Base-by-base conservation (phyloP, 768 basidiomycete genomes). In the Lentinula sp. region DNA sequence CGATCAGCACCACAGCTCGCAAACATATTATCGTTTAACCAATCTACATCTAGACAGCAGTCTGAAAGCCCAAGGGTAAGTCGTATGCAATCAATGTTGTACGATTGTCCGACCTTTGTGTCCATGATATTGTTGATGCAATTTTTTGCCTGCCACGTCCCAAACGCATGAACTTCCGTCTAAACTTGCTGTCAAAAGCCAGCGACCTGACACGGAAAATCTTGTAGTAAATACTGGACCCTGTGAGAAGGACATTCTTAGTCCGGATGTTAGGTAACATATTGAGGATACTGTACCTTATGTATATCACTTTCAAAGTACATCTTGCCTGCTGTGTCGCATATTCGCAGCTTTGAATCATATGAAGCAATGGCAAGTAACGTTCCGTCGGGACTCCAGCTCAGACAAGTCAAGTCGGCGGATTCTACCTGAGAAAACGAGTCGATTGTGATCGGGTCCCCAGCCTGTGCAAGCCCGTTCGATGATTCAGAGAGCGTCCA, bases 1-100 rank as follows among this genome's bases (percentile, higher is more conserved):
- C 76, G 75, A 70, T 93, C 90, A 16, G 88, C 86, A 42, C 90
- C 88, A 66, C 86, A 87, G 54, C 83, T 89, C 31, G 83, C 88
- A 65, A 92, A 93, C 2, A 79, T 81, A 21, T 80, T 78, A 16
- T 89, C 85, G 58, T 84, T 81, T 16, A 93, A 64, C 91, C 91
- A 93, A 60, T 89, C 90, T 10, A 89, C 80, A 67, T 93, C 91
- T 67, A 93, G 71, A 70, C 90, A 91, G 66, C 88, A 89, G 69
- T 85, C 89, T 88, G 66, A 63, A 65, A 42, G 34, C 10, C 32
- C 15, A 15, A 21, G 45, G 54, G 21, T 18, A 40, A 48, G 39
- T 37, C 52, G 10, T 23, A 5, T 21, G 9, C 18, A 11, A 48
- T 48, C 5, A 11, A 48, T 11, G 21, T 11, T 48, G 7, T 18